Evolutionary conservation across 176 grass and related monocot genomes (phyloP).

Genomic region (Rhipidocladum racemiflorum): DNA sequence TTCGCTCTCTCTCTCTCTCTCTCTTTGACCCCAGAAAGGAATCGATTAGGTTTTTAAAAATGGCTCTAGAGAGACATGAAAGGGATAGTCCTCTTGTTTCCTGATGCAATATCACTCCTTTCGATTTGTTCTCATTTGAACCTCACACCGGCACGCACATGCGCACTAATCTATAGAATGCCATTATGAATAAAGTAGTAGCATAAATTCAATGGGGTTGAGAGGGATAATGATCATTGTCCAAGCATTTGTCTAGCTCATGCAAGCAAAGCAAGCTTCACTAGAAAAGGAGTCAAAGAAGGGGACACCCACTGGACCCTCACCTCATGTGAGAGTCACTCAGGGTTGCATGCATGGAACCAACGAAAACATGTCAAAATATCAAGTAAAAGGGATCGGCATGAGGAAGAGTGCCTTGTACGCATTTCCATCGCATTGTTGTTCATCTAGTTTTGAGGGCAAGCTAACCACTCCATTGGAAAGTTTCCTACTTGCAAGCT

Average conservation of each 20-base stretch:
- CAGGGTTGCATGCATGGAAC: conserved; percentile 30
- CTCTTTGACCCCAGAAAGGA: conserved; percentile 44
- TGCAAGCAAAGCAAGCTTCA: conserved; percentile 34
- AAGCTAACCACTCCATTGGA: conserved; percentile 62
- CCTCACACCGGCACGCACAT: conserved; percentile 49
- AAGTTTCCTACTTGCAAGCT: conserved; percentile 28
- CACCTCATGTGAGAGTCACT: conserved; percentile 78
- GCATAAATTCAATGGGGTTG: conserved; percentile 29
- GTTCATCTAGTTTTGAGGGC: conserved; percentile 30
- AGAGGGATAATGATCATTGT: conserved; percentile 48
- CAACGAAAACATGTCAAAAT: conserved; percentile 37
- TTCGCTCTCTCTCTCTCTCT: conserved; percentile 13
- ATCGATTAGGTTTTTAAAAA: conserved; percentile 46
- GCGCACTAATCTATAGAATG: conserved; percentile 48
- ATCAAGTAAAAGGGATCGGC: conserved; percentile 20
- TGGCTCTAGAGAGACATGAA: conserved; percentile 63
- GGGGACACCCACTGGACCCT: conserved; percentile 46
- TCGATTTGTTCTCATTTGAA: conserved; percentile 56
- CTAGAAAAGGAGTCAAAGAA: conserved; percentile 68
- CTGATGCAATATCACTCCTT: conserved; percentile 44
- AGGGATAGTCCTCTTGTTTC: conserved; percentile 55
- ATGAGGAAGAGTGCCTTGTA: conserved; percentile 58
- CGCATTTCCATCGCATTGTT: conserved; percentile 26
- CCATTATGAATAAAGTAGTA: conserved; percentile 40
- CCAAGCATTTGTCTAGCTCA: conserved; percentile 44